Evolutionary conservation across 176 grass and related monocot genomes (phyloP).

Genomic region (Eragrostis curvula): DNA sequence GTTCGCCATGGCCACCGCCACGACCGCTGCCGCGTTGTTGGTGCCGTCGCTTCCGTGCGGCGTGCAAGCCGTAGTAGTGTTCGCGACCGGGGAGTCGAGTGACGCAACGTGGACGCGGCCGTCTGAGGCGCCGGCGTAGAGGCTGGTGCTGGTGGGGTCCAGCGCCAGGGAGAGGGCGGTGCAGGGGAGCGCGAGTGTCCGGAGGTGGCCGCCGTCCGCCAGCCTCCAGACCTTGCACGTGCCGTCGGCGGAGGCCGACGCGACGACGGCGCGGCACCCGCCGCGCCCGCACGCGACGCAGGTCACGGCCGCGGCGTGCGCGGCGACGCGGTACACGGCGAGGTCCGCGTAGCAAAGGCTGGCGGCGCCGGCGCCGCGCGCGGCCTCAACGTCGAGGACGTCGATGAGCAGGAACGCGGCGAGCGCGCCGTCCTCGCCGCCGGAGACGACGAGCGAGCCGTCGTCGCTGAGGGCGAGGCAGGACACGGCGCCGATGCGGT

Average conservation of each 20-base stretch:
- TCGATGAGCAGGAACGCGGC: slow-evolving; percentile 23
- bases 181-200: slow-evolving; percentile 33
- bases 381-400: slow-evolving; percentile 22
- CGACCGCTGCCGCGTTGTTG: not conserved
- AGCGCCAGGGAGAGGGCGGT: not conserved
- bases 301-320: slow-evolving; percentile 20
- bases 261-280: slow-evolving; percentile 24
- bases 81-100: not conserved
- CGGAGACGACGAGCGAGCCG: slow-evolving; percentile 42
- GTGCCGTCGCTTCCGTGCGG: not conserved
- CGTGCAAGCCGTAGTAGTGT: not conserved
- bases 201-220: not conserved
- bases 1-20: not conserved
- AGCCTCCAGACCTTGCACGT: slow-evolving; percentile 52
- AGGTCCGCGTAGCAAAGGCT: not conserved
- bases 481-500: not conserved
- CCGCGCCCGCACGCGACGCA: slow-evolving; percentile 24
- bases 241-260: slow-evolving; percentile 36
- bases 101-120: slow-evolving; percentile 22
- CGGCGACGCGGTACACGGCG: slow-evolving; percentile 1
- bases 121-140: slow-evolving; percentile 31
- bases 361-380: too few relatives aligned
- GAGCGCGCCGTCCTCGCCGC: slow-evolving; percentile 26
- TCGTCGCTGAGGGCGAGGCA: slow-evolving; percentile 40
- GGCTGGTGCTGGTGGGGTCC: not conserved